phyloP scores from a whole-genome alignment of 208 protist genomes.

The Crithidia expoeki region DNA sequence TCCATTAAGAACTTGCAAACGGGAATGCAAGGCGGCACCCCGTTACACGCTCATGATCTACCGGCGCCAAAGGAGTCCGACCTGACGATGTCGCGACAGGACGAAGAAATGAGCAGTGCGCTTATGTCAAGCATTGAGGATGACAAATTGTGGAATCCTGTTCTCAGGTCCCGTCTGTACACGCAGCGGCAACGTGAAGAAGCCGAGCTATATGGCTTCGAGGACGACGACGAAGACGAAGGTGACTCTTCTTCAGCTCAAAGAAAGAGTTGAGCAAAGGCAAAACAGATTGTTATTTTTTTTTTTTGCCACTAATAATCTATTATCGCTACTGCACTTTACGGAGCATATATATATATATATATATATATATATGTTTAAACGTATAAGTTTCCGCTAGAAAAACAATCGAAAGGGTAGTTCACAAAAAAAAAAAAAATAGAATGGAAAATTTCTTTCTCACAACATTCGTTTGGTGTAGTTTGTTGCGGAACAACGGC shows the following conservation, averaged over 20 bases:
- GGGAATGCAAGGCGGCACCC: conserved; percentile 83
- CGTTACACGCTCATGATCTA: conserved; percentile 83
- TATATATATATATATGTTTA: no score
- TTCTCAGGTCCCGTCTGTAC: conserved; percentile 72
- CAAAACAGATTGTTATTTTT: no score
- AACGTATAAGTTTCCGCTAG: no score
- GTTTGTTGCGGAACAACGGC: no score
- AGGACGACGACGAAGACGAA: conserved; percentile 72
- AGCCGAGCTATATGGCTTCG: conserved; percentile 79
- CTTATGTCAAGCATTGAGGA: conserved; percentile 92
- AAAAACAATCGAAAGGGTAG: no score
- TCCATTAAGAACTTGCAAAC: conserved; percentile 78
- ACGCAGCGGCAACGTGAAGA: conserved; percentile 60
- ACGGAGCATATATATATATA: no score
- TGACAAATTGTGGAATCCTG: conserved; percentile 91
- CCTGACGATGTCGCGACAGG: conserved; percentile 70
- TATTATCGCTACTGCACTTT: no score
- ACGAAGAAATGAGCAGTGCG: conserved; percentile 85
- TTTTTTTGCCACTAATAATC: no score
- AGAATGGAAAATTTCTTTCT: no score
- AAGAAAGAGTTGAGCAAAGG: no score
- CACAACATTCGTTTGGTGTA: no score
- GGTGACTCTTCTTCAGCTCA: not conserved
- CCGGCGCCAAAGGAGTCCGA: conserved; percentile 76
- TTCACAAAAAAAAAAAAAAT: no score